phyloP scores from a whole-genome alignment of 108 stramenopile genomes.

The Mediolabrus comicus region DNA sequence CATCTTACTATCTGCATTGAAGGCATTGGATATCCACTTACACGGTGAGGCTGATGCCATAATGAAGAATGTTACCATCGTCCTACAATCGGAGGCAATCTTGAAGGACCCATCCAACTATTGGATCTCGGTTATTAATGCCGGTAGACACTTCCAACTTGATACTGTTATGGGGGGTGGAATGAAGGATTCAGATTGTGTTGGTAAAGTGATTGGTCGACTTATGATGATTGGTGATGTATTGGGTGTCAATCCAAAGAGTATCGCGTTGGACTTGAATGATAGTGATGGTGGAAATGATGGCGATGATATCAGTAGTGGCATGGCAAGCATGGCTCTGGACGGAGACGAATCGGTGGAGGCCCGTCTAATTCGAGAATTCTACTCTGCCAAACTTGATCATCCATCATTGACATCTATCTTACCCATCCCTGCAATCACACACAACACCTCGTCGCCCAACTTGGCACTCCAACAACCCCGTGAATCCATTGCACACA shows the following conservation, averaged over 20 bases:
- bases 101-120: slow-evolving; percentile 89
- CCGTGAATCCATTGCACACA: slow-evolving; percentile 71
- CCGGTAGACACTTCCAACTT: slow-evolving; percentile 85
- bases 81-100: slow-evolving; percentile 85
- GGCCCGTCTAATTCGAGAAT: slow-evolving; percentile 50
- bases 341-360: slow-evolving; percentile 27
- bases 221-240: slow-evolving; percentile 85
- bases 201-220: slow-evolving; percentile 80
- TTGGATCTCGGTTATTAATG: slow-evolving; percentile 94
- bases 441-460: slow-evolving; percentile 11
- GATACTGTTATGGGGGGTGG: slow-evolving; percentile 81
- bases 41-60: slow-evolving; percentile 15
- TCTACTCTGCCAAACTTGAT: slow-evolving; percentile 25
- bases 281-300: slow-evolving; percentile 17
- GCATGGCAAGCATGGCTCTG: slow-evolving; percentile 52
- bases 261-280: slow-evolving; percentile 49
- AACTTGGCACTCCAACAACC: slow-evolving; percentile 48
- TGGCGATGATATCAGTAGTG: slow-evolving; percentile 29
- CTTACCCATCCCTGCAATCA: slow-evolving; percentile 22
- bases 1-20: slow-evolving; percentile 61
- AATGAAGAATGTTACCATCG: slow-evolving; percentile 73
- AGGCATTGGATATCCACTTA: slow-evolving; percentile 56
- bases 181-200: slow-evolving; percentile 82
- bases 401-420: slow-evolving; percentile 24
- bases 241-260: slow-evolving; percentile 69